These are phyloP conservation scores for Polytrichum formosum DNA, from an alignment of 225 moss, liverwort and hornwort species.

Conservation along the genomic window DNA sequence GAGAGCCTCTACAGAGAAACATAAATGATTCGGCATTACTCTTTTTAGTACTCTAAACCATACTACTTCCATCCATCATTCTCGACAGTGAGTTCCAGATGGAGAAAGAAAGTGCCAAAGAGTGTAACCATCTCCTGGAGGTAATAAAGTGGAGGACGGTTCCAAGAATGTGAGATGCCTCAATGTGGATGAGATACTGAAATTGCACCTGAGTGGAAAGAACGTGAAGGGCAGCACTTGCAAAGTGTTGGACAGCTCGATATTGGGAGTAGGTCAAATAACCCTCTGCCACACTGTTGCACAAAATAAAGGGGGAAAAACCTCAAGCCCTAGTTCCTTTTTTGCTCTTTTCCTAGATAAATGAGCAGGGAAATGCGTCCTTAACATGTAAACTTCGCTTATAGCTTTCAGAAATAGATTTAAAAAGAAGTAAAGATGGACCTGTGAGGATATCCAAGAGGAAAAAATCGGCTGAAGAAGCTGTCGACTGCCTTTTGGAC, in stretches of 20 bases:
- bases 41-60: too few relatives aligned
- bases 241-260: constrained; percentile 97
- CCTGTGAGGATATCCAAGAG: constrained; percentile 96
- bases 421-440: constrained; percentile 7
- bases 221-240: constrained; percentile 90
- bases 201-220: constrained; percentile 91
- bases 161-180: background rate
- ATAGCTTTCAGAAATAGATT: background rate
- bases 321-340: background rate
- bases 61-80: too few relatives aligned
- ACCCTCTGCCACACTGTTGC: constrained; percentile 83
- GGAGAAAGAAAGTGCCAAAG: too few relatives aligned
- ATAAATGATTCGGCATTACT: too few relatives aligned
- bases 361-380: background rate
- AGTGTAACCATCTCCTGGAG: too few relatives aligned
- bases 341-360: too few relatives aligned
- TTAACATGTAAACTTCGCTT: background rate
- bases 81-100: too few relatives aligned
- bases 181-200: background rate
- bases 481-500: constrained; percentile 76
- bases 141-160: too few relatives aligned
- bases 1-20: too few relatives aligned
- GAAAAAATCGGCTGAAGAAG: constrained; percentile 91
- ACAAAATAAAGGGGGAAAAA: background rate
- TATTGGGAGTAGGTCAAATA: constrained; percentile 94